Evolutionary conservation across 2,329 filamentous ascomycete species (phyloP), one percentile per base, ranked within the genome.

Genomic region (Fusarium proliferatum): DNA sequence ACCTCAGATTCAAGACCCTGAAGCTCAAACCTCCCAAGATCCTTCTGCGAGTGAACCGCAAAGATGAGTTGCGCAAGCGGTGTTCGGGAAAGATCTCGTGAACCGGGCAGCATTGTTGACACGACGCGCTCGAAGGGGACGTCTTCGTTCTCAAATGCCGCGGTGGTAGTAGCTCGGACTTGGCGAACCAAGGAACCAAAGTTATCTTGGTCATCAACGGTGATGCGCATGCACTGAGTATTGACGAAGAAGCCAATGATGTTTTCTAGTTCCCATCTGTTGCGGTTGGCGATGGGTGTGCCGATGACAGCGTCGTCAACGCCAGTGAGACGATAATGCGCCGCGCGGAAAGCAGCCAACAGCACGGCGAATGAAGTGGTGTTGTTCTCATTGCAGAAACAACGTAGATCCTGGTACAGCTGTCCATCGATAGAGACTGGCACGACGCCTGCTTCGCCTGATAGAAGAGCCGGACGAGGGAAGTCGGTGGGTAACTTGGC

Each of bases 201-300:
- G 0, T 67, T 66, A 9, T 71, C 58, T 1, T 69, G 42, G 11
- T 68, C 58, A 11, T 67, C 36, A 4, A 80, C 17, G 3, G 28
- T 49, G 42, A 78, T 62, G n/a, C 77, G 64, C 28, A 79, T 71
- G 17, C 77, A 77, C 39, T 80, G 79, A 0, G 71, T 61, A 36
- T 78, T 79, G 49, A 78, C 78, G 21, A 79, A 79, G 67, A 76
- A 77, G 2, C 76, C 78, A 12, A 79, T 71, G 1, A 77, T 68
- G 17, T 74, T 53, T 33, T 75, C 60, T 1, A 76, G 6, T 15
- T 78, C 76, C 19, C 46, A 52, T 2, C 66, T 42, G 12, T 76
- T 59, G 0, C 76, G 69, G 16, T 76, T 78, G 2, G 76, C 71
- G 4, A 71, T 76, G 1, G 69, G 64, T 4, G 56, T 66, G 0